Evolutionary conservation across 140 eudicot species (phyloP).

Genomic region (Cichorium intybus): DNA sequence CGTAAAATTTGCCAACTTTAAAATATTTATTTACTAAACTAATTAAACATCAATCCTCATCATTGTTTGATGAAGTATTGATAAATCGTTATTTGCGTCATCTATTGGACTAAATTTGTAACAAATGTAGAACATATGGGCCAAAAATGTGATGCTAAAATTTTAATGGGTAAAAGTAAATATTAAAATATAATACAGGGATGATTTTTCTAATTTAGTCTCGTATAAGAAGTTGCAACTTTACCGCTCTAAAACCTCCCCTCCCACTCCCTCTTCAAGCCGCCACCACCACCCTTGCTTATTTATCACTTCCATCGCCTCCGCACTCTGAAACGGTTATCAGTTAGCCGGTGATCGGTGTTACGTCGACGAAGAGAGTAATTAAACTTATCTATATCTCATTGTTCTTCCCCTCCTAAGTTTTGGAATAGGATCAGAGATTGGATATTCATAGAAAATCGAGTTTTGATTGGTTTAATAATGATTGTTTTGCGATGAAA

Average conservation of each 20-base stretch:
- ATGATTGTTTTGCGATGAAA: neutral
- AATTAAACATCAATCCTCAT: too few species aligned
- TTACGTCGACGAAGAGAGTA: neutral
- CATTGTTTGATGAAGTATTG: neutral
- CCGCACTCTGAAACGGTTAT: neutral
- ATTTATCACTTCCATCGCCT: neutral
- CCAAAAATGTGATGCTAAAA: neutral
- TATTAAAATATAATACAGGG: neutral
- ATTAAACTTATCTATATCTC: neutral
- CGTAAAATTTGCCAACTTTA: too few species aligned
- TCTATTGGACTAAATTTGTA: neutral
- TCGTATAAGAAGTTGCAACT: neutral
- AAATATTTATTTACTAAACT: neutral
- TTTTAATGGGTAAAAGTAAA: neutral
- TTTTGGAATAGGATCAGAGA: neutral
- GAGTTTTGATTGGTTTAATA: neutral
- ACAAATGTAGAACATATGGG: neutral
- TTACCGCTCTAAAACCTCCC: slow-evolving; percentile 2
- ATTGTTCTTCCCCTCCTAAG: neutral
- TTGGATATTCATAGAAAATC: neutral
- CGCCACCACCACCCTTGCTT: neutral
- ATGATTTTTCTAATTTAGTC: neutral
- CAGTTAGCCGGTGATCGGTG: neutral
- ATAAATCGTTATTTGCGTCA: neutral
- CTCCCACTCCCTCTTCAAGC: neutral